Percentiles rank a stretch among this genome's conserved stretches.
Evolutionary conservation across 2,329 filamentous ascomycete species (phyloP).

Genomic region (Microcyclospora pomicola): DNA sequence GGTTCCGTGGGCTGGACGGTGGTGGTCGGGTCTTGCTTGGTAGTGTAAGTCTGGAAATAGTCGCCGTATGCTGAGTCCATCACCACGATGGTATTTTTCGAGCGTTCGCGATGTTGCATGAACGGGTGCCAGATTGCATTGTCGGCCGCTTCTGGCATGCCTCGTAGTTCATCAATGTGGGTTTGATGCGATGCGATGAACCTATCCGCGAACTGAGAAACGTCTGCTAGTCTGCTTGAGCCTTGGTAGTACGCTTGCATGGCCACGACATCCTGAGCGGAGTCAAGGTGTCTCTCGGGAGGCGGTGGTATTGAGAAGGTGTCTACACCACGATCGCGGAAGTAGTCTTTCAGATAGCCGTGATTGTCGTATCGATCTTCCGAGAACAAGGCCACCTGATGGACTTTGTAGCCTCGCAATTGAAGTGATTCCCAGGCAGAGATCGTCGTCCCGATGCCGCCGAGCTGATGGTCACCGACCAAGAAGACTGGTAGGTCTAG

Average conservation of each 20-base stretch:
- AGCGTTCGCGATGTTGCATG: slow-evolving; percentile 59
- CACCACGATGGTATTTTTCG: slow-evolving; percentile 48
- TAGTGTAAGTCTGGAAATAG: slow-evolving; percentile 51
- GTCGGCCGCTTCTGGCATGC: slow-evolving; percentile 48
- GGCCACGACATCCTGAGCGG: slow-evolving; percentile 36
- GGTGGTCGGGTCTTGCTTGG: slow-evolving; percentile 12
- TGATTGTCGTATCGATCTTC: slow-evolving; percentile 55
- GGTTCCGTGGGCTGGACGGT: slow-evolving; percentile 9
- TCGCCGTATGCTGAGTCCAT: slow-evolving; percentile 74
- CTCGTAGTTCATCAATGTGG: slow-evolving; percentile 46
- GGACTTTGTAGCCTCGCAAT: slow-evolving; percentile 66
- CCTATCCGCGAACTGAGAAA: slow-evolving; percentile 35
- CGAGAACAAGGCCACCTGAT: slow-evolving; percentile 54
- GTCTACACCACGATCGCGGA: slow-evolving; percentile 43
- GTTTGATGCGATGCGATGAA: slow-evolving; percentile 41
- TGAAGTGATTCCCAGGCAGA: slow-evolving; percentile 66
- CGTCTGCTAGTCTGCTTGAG: slow-evolving; percentile 25
- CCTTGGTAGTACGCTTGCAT: slow-evolving; percentile 53
- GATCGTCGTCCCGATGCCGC: slow-evolving; percentile 69
- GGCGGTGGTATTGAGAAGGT: slow-evolving; percentile 46
- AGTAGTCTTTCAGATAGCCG: slow-evolving; percentile 54
- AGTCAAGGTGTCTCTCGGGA: slow-evolving; percentile 33
- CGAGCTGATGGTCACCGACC: slow-evolving; percentile 60
- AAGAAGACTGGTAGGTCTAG: slow-evolving; percentile 61
- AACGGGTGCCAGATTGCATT: slow-evolving; percentile 73